Base-by-base conservation (phyloP, 1,139 yeast species). In the Yamadazyma friedrichii region DNA sequence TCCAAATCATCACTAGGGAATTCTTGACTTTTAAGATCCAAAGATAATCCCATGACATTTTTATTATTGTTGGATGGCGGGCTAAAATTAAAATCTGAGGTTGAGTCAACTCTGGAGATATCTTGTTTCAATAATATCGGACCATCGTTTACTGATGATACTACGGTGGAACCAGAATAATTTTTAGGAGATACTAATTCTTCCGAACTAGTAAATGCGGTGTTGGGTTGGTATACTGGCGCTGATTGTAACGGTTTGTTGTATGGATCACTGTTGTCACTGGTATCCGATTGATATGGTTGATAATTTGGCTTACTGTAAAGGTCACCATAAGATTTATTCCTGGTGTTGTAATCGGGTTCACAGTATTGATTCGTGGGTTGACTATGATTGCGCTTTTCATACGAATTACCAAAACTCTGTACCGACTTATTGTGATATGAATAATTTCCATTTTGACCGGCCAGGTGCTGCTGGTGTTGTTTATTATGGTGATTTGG, bases 11-110 rank as follows among this genome's bases (percentile, higher is more conserved):
- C 12, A 22, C 26, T 33, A 12, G 22, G 28, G 38, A 41, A 6
- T 33, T 27, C 28, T 29, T 43, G 32, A 22, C 44, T 34, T 8
- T 48, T 46, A 41, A 67, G 53, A 42, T 62, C 54, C 34, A 65
- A 58, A 10, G 54, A 60, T 39, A 67, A 56, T 40, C 64, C 64
- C 55, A 63, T 66, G 39, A 55, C 49, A 48, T 67, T 67, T 45
- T 56, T 62, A 11, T 44, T 40, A 26, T 45, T 40, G n/a, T 33
- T 36, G 1, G 47, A 35, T 9, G 46, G 43, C 22, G 54, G 52
- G 30, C 46, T 45, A 39, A 50, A 50, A 38, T 50, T 42, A 30
- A 50, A 50, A 9, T 48, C 52, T 6, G 51, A 44, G 6, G 26
- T 35, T 4, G 35, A 24, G 26, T 42, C 45, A 8, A 41, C 36